Evolutionary conservation across 2,329 filamentous ascomycete genomes (phyloP).

Genomic region (Fusarium fujikuroi): DNA sequence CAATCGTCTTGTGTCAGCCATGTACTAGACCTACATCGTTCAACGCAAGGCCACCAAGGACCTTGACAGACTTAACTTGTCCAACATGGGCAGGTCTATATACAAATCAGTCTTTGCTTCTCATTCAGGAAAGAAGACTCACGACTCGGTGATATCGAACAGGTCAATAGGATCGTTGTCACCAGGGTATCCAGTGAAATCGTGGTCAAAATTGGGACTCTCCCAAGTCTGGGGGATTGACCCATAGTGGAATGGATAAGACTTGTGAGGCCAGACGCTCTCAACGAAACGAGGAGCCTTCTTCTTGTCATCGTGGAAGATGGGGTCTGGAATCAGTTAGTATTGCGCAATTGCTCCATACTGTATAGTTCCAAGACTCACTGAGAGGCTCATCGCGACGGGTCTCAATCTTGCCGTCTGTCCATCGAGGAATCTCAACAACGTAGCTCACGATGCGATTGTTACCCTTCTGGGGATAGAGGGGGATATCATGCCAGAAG

Average conservation of each 20-base stretch:
- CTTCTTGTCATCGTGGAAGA: conserved; percentile 55
- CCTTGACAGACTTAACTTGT: conserved; percentile 55
- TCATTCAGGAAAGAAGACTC: too few relatives aligned
- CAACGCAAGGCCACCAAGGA: conserved; percentile 54
- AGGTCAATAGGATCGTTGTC: conserved; percentile 58
- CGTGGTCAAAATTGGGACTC: conserved; percentile 53
- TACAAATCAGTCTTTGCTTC: neutral
- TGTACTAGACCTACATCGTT: conserved; percentile 45
- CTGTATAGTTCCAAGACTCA: conserved; percentile 17
- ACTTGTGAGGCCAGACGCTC: conserved; percentile 56
- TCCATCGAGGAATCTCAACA: conserved; percentile 57
- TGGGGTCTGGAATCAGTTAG: conserved; percentile 48
- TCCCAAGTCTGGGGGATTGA: conserved; percentile 59
- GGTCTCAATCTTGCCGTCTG: conserved; percentile 54
- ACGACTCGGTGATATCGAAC: conserved; percentile 51
- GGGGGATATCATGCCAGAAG: conserved; percentile 55
- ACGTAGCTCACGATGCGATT: conserved; percentile 52
- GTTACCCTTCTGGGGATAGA: conserved; percentile 51
- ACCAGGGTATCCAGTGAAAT: conserved; percentile 51
- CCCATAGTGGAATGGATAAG: conserved; percentile 56
- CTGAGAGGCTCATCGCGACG: conserved; percentile 53
- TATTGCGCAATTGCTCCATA: accelerated
- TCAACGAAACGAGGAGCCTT: conserved; percentile 52
- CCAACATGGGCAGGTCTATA: conserved; percentile 47
- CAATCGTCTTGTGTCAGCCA: accelerated